phyloP scores from a whole-genome alignment of 345 rosid genomes.

The Populus nigra region DNA sequence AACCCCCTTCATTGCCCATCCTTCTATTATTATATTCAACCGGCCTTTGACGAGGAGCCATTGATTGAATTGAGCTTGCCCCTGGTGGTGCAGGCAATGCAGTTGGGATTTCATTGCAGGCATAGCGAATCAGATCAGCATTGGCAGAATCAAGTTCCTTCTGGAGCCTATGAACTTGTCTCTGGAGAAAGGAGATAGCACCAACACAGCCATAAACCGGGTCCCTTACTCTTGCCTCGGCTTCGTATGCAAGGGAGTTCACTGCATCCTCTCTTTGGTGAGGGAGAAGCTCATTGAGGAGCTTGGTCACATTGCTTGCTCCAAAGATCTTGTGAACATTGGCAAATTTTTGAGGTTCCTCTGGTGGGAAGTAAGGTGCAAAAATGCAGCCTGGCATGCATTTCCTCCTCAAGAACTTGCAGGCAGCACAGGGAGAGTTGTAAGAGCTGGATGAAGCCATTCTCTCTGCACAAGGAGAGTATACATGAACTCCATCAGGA shows the following conservation, averaged over 20 bases:
- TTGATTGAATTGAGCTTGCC: conserved; percentile 4
- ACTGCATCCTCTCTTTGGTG: conserved; percentile 96
- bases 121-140: conserved; percentile 66
- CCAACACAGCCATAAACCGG: conserved; percentile 92
- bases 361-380: conserved; percentile 95
- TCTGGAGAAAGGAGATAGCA: conserved; percentile 84
- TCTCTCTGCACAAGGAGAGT: conserved; percentile 2
- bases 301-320: conserved; percentile 91
- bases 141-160: conserved; percentile 88
- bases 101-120: conserved; percentile 23
- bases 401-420: conserved; percentile 89
- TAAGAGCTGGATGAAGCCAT: conserved; percentile 77
- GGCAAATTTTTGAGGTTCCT: conserved; percentile 91
- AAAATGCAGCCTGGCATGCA: conserved; percentile 92
- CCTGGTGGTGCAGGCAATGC: conserved; percentile 21
- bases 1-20: conserved; percentile 31
- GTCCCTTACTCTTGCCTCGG: conserved; percentile 88
- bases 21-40: conserved; percentile 29
- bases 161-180: conserved; percentile 87
- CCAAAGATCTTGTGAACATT: conserved; percentile 97
- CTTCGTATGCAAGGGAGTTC: conserved; percentile 89
- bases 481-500: conserved; percentile 11
- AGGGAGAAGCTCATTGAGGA: conserved; percentile 81
- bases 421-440: conserved; percentile 97
- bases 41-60: conserved; percentile 16